Percentiles rank a stretch among this genome's conserved stretches.
Conservation (phyloP, 306 rosid species). For the Myrica gale region DNA sequence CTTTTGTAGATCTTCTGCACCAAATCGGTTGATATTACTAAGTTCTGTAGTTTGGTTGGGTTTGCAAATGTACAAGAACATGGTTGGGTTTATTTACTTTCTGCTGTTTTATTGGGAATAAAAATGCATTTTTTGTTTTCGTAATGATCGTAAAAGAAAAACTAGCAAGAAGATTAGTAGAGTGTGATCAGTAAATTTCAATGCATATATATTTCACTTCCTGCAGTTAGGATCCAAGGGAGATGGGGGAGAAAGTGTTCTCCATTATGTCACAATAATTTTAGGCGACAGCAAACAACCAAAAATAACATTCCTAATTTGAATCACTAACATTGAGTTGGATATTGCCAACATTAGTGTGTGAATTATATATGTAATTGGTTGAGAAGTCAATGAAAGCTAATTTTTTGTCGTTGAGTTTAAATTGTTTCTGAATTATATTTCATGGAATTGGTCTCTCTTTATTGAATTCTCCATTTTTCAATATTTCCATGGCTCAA, state of each 20-base stretch:
- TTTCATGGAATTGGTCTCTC: not conserved
- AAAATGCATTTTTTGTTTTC: not conserved
- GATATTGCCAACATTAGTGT: not conserved
- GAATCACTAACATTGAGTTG: not conserved
- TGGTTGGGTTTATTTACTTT: not conserved
- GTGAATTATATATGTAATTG: not conserved
- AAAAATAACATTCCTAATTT: not conserved
- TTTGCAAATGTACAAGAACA: not conserved
- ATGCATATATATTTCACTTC: not conserved
- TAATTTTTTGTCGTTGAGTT: not conserved
- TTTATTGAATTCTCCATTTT: not conserved
- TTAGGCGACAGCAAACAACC: not conserved
- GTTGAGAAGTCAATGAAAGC: not conserved
- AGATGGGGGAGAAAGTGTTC: not conserved
- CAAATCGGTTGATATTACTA: not conserved
- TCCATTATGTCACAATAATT: not conserved
- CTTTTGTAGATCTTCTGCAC: not conserved
- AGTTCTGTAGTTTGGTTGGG: not conserved
- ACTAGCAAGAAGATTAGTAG: not conserved
- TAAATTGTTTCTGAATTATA: not conserved
- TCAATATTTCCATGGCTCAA: slow-evolving; percentile 9
- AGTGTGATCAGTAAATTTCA: not conserved
- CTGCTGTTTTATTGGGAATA: not conserved
- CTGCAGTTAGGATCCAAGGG: not conserved
- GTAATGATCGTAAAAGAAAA: not conserved